These are phyloP conservation scores for Pleurotus ostreatus DNA, from an alignment of 768 basidiomycete species.

Conservation along the genomic window DNA sequence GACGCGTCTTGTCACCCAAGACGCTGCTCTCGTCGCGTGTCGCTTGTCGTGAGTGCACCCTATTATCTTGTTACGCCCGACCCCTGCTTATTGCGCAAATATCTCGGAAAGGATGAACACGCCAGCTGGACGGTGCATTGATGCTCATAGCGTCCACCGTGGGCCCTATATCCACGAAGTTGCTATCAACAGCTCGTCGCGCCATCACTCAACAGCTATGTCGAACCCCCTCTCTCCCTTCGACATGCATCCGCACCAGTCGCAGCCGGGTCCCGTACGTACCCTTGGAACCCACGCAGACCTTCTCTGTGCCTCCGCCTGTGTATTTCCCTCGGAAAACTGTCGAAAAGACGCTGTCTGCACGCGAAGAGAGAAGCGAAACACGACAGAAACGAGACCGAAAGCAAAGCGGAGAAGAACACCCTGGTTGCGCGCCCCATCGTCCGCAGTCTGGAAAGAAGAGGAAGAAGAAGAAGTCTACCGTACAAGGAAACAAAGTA, in stretches of 20 bases:
- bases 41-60: constrained; percentile 5
- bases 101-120: not conserved
- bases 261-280: not conserved
- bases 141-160: constrained; percentile 83
- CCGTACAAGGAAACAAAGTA: too few species aligned
- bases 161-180: constrained; percentile 43
- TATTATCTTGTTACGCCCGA: too few species aligned
- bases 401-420: not conserved
- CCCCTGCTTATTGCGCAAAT: not conserved
- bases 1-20: not conserved
- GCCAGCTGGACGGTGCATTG: constrained; percentile 54
- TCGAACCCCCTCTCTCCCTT: not conserved
- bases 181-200: constrained; percentile 3
- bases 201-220: constrained; percentile 1
- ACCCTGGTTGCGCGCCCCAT: not conserved
- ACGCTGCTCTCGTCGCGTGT: not conserved
- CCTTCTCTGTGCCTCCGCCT: not conserved
- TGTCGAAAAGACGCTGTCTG: too few species aligned
- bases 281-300: not conserved
- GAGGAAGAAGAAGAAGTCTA: too few species aligned
- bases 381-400: not conserved
- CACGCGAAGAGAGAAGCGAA: not conserved
- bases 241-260: not conserved
- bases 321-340: not conserved
- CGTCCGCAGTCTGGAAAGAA: not conserved